Evolutionary conservation across 495 filamentous ascomycete genomes (phyloP), one percentile per base, ranked within the genome.

Genomic region (Neurospora sp.): DNA sequence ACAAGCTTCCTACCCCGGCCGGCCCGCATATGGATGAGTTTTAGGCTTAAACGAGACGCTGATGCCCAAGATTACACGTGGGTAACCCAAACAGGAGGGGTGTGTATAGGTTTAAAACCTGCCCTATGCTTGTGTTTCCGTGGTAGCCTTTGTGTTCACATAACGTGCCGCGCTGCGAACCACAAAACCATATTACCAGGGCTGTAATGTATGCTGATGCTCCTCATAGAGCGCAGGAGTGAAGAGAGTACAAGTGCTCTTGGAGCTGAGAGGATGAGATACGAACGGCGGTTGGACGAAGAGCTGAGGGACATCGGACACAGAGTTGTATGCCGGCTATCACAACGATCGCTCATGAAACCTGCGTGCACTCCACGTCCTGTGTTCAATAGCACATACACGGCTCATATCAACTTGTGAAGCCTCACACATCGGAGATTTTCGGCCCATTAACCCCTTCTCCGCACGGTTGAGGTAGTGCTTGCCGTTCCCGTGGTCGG

Each of bases 21-120:
- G 54, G 75, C 72, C 72, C 39, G 71, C 76, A 49, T 71, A 46
- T 42, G 73, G 73, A 49, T 75, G 42, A 42, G 44, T 54, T 75
- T 77, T 70, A 78, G 76, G 73, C 74, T 75, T 74, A 76, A 71
- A 54, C 35, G 20, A 37, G 16, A 38, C 20, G 71, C 72, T 46
- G 73, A 62, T 72, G 72, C 72, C 75, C 72, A 75, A 75, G 60
- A 75, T 75, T 46, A 71, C 73, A 72, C 66, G 41, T 54, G 71
- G 72, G 72, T 72, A 72, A 76, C 70, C 27, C 41, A 39, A 73
- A 49, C 10, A 23, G 16, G 49, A 23, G 40, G 23, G 54, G 27
- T 66, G 27, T 35, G 54, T 66, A 66, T 66, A 66, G 54, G 12
- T 66, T 18, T 66, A 18, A 35, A 35, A 66, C 27, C 27, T 66